Base-by-base conservation (phyloP, 2,329 filamentous ascomycete genomes). In the Paecilomyces formosus region DNA sequence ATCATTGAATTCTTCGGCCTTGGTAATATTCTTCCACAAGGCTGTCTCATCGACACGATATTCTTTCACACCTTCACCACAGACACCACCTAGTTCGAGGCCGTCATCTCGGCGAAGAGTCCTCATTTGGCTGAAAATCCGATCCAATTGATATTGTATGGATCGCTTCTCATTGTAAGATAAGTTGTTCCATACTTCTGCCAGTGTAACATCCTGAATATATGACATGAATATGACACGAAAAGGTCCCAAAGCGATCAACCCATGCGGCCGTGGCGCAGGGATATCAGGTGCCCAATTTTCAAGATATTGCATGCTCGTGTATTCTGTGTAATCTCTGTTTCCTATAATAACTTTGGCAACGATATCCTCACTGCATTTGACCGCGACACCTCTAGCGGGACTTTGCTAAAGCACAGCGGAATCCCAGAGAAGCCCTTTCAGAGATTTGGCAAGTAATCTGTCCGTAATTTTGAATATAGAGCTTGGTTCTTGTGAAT, bases 201-300 rank as follows among this genome's bases (percentile, higher is more conserved):
- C 53, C 54, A 70, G 58, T 7, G 64, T 68, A 24, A 58, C 64
- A 13, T 33, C 63, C 45, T 61, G 62, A 55, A 70, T 63, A 50
- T 66, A 68, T 12, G 66, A 62, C 66, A 71, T 71, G 49, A 70
- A 69, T 33, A 68, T 65, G 11, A 66, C 64, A n/a, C 62, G 58
- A 59, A 64, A 64, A 12, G 58, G 62, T 1, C 64, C 65, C 4
- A 67, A 59, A 5, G 31, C 53, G 8, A 70, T 60, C 18, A 72
- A 26, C 3, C 69, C 67, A 61, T 71, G 68, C 13, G 64, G 61
- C 56, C 58, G 70, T 3, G 67, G 68, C 18, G 60, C 63, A 54
- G 70, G 69, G 18, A 70, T 60, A 33, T 70, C 64, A 12, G 67
- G 63, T 12, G 58, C 61, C 24, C 59, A 52, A 6, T 64, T 57